phyloP scores from a whole-genome alignment of 139 green algal species.

The Tetraselmis striata region DNA sequence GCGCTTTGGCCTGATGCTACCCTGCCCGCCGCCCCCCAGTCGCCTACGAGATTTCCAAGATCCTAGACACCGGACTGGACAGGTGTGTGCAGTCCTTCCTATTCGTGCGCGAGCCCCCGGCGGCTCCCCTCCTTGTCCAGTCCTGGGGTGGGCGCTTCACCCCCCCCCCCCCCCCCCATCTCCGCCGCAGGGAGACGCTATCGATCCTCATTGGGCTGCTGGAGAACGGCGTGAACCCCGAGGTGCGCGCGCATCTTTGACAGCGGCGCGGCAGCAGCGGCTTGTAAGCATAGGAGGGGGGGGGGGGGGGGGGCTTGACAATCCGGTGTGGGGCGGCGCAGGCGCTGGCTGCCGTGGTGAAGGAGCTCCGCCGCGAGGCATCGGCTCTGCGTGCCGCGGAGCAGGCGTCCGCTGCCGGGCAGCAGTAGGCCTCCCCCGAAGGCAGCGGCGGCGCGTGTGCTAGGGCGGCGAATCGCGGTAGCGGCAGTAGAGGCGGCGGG shows the following conservation, averaged over 20 bases:
- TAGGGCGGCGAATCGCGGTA: no score
- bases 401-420: conserved; percentile 4
- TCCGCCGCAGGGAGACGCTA: conserved; percentile 43
- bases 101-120: conserved; percentile 1
- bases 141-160: background rate
- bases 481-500: no score
- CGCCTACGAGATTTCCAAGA: conserved; percentile 43
- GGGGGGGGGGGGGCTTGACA: no score
- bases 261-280: background rate
- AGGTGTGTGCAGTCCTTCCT: background rate
- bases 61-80: conserved; percentile 57
- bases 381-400: conserved; percentile 25
- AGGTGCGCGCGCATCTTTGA: conserved; percentile 22
- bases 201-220: conserved; percentile 61
- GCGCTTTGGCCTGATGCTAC: no score
- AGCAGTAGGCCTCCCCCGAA: no score
- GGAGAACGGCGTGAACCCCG: conserved; percentile 72
- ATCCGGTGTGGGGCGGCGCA: no score
- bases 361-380: conserved; percentile 53
- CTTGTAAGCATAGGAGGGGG: no score
- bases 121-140: conserved; percentile 12
- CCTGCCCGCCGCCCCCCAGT: no score
- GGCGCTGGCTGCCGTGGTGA: conserved; percentile 63
- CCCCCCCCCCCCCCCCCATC: background rate
- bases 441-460: no score